phyloP scores from a whole-genome alignment of 768 basidiomycete genomes.

The Boletus huronensis region DNA sequence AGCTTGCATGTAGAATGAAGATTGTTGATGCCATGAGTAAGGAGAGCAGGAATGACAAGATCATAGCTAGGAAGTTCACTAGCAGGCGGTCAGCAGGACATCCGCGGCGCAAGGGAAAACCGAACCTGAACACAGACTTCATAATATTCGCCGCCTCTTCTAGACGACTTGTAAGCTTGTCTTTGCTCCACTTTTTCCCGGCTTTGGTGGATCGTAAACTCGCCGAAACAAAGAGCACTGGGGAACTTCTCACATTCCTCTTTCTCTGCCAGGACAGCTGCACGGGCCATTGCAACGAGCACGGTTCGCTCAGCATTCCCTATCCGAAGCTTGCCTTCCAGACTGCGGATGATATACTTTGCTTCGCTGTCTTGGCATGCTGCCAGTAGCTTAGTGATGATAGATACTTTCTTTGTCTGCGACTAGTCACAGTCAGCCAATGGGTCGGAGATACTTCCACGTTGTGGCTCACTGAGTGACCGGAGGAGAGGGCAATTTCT shows the following conservation, averaged over 20 bases:
- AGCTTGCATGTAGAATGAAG: conserved; percentile 79
- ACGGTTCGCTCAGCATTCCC: conserved; percentile 95
- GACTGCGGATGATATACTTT: conserved; percentile 91
- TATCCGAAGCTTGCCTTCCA: conserved; percentile 96
- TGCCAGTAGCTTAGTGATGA: conserved; percentile 91
- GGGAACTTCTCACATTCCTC: conserved; percentile 47
- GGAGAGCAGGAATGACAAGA: conserved; percentile 83
- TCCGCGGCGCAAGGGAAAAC: neutral
- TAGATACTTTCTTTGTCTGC: conserved; percentile 90
- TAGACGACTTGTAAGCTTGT: conserved; percentile 66
- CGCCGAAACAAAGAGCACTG: neutral
- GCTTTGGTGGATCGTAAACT: conserved; percentile 37
- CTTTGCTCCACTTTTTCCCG: conserved; percentile 69
- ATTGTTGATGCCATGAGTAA: conserved; percentile 70
- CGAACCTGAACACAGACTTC: conserved; percentile 90
- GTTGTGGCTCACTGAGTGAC: conserved; percentile 62
- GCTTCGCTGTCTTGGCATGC: conserved; percentile 90
- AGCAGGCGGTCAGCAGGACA: conserved; percentile 1
- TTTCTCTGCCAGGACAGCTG: conserved; percentile 77
- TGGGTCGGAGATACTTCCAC: neutral
- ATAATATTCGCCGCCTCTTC: conserved; percentile 75
- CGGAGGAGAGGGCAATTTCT: conserved; percentile 84
- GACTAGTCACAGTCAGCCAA: conserved; percentile 48
- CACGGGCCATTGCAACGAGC: conserved; percentile 92
- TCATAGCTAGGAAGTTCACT: conserved; percentile 95